Percentiles rank a stretch among this genome's conserved stretches.
Evolutionary conservation across 805 yeast genomes (phyloP).

Genomic region (Candida cerambycidarum): DNA sequence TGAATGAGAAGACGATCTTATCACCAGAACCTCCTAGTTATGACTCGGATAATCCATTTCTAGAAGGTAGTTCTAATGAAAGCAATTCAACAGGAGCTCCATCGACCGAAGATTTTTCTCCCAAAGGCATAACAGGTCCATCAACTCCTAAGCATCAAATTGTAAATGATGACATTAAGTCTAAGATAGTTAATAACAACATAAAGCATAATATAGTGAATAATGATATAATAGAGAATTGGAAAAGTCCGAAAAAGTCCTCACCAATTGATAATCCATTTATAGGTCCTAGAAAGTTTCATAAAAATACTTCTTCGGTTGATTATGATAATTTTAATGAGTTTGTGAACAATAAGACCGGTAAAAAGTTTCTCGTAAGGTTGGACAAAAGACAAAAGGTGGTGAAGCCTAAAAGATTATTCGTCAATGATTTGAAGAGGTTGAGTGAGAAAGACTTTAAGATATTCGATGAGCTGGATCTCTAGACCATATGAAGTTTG

Average conservation of each 20-base stretch:
- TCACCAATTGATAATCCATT: slow-evolving; percentile 31
- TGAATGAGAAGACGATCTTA: slow-evolving; percentile 14
- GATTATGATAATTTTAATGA: slow-evolving; percentile 41
- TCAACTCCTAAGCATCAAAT: slow-evolving; percentile 23
- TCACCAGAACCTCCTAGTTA: slow-evolving; percentile 33
- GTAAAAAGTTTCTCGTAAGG: slow-evolving; percentile 30
- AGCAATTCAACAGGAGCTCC: too few relatives aligned
- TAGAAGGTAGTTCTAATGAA: too few relatives aligned
- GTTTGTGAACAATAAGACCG: slow-evolving; percentile 36
- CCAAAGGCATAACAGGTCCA: background rate
- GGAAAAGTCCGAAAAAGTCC: slow-evolving; percentile 1
- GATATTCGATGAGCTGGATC: slow-evolving; percentile 12
- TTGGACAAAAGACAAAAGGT: slow-evolving; percentile 30
- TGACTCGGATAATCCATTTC: background rate
- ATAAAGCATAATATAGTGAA: background rate
- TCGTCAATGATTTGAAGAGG: slow-evolving; percentile 6
- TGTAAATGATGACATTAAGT: slow-evolving; percentile 26
- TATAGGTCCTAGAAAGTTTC: slow-evolving; percentile 8
- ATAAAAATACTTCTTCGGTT: slow-evolving; percentile 8
- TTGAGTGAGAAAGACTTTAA: slow-evolving; percentile 6
- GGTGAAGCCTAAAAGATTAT: slow-evolving; percentile 39
- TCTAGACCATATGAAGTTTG: too few relatives aligned
- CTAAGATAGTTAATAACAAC: background rate
- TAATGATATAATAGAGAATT: background rate
- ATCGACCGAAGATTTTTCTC: too few relatives aligned